Evolutionary conservation across 805 yeast genomes (phyloP), one percentile per base, ranked within the genome.

Genomic region (Pichia deserticola): DNA sequence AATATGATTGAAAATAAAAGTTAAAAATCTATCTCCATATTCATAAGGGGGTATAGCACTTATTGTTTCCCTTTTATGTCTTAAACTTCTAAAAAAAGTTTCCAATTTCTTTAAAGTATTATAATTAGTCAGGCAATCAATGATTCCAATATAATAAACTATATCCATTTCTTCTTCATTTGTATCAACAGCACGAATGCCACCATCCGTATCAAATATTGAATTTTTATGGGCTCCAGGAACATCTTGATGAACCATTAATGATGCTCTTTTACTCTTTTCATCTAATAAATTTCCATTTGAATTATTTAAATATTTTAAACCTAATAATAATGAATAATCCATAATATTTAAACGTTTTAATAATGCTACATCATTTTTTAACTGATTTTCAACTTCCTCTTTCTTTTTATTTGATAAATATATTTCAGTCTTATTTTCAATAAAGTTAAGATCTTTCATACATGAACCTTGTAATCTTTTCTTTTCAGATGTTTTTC

Each of bases 21-120:
- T 71, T 51, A 84, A 71, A 63, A 93, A 90, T 59, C 99, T 74
- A 50, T 84, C 84, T 8, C 97, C 97, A 61, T 93, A 93, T 58
- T 90, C 98, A 6, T 61, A 60, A 0, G 98, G 90, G 0, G 99
- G 98, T 11, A 93, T 74, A 0, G 99, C 95, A 57, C 96, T 86
- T 3, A 95, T 82, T 4, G 83, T 76, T 41, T 75, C 75, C 49
- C 90, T 34, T 38, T 81, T 76, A 60, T 88, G 86, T 36, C 78
- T 77, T 29, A 93, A 58, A 13, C 86, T 75, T 63, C 96, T 78
- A 82, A 89, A 85, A 54, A 87, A 78, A 0, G 98, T 92, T 62
- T 93, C 99, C 42, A 89, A 64, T 54, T 78, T 76, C 64, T 93
- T 93, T 56, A 81, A 69, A 27, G 83, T 66, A 0, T 86, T 81